phyloP scores from a whole-genome alignment of 768 basidiomycete species.

The Tremella yokohamensis region DNA sequence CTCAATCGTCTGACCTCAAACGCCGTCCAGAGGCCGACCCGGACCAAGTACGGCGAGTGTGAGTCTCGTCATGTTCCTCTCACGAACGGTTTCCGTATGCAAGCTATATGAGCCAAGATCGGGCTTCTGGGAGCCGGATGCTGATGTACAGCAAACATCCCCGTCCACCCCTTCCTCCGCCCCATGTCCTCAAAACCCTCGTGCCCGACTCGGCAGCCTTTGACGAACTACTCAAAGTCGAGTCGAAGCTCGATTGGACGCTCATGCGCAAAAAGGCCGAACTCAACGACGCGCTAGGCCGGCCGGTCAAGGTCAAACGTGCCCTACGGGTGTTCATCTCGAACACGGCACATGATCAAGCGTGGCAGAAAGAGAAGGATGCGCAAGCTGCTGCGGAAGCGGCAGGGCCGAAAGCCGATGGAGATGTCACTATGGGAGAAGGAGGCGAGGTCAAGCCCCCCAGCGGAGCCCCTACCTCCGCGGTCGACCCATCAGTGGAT shows the following conservation, averaged over 20 bases:
- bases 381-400: constrained; percentile 27
- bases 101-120: not conserved
- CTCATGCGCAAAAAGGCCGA: constrained; percentile 85
- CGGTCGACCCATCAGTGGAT: constrained; percentile 47
- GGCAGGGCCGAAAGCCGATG: not conserved
- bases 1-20: constrained; percentile 19
- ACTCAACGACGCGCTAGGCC: constrained; percentile 79
- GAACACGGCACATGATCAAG: constrained; percentile 78
- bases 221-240: constrained; percentile 78
- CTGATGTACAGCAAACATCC: constrained; percentile 20
- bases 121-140: not conserved
- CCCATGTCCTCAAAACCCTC: constrained; percentile 65
- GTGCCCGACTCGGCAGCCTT: constrained; percentile 83
- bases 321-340: constrained; percentile 81
- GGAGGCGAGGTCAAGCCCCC: constrained; percentile 5
- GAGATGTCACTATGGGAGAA: constrained; percentile 16
- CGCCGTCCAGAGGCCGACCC: constrained; percentile 27
- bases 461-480: not conserved
- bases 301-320: constrained; percentile 70
- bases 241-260: constrained; percentile 90
- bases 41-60: constrained; percentile 27
- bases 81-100: not conserved
- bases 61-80: not conserved
- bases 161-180: constrained; percentile 44
- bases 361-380: constrained; percentile 64